Conservation (phyloP, 2,329 filamentous ascomycete species). For the Fusarium tanahbumbuense region DNA sequence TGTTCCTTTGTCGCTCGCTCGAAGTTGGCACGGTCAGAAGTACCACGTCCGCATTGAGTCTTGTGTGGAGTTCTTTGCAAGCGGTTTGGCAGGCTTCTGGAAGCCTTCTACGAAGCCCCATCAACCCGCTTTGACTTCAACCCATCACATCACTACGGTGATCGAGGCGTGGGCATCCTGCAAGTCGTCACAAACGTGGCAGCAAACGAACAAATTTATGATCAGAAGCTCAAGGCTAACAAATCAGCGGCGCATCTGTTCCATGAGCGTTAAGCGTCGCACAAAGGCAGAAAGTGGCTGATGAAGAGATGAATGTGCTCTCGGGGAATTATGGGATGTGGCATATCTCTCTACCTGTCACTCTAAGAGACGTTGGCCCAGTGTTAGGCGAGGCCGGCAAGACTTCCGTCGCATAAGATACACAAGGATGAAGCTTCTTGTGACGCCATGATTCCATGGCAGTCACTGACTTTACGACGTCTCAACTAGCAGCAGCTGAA, state of each 20-base stretch:
- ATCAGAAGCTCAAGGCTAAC: not conserved
- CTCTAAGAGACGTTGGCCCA: constrained; percentile 23
- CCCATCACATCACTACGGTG: constrained; percentile 31
- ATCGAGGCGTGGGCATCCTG: constrained; percentile 33
- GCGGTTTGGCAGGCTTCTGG: constrained; percentile 44
- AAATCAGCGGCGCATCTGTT: not conserved
- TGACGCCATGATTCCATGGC: constrained; percentile 27
- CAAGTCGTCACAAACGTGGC: constrained; percentile 13
- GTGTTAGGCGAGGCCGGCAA: constrained; percentile 43
- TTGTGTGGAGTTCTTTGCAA: constrained; percentile 19
- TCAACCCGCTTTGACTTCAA: constrained; percentile 38
- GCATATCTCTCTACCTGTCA: constrained; percentile 18
- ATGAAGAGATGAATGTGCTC: not conserved
- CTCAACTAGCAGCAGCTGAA: constrained; percentile 41
- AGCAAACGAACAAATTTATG: constrained; percentile 9
- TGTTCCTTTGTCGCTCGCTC: constrained; percentile 2
- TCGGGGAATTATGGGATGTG: constrained; percentile 22
- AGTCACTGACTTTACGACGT: constrained; percentile 29
- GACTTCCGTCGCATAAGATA: constrained; percentile 36
- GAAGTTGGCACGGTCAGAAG: constrained; percentile 25
- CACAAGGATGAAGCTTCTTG: constrained; percentile 24
- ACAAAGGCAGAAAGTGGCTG: not conserved
- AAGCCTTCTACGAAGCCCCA: constrained; percentile 46
- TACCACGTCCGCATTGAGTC: constrained; percentile 12
- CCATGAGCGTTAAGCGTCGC: not conserved